phyloP scores from a whole-genome alignment of 1,139 yeast species.

The Kodamaea plutei region DNA sequence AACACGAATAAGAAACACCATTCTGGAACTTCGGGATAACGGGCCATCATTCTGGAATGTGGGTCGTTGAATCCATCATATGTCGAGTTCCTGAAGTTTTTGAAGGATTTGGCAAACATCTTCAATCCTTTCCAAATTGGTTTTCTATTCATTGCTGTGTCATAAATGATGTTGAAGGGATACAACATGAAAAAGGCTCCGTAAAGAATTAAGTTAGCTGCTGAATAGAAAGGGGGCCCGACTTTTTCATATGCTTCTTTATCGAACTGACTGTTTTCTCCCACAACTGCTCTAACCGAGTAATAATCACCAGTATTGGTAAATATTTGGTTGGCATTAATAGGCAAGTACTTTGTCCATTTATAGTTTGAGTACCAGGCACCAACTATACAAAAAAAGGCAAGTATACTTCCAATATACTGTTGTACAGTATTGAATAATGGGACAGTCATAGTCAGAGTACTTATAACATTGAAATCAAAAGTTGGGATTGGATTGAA shows the following conservation, averaged over 20 bases:
- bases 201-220: constrained; percentile 20
- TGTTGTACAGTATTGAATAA: constrained; percentile 10
- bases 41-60: constrained; percentile 11
- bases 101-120: constrained; percentile 5
- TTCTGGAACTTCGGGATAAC: constrained; percentile 16
- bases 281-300: constrained; percentile 9
- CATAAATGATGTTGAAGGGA: constrained; percentile 13
- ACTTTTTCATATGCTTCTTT: constrained; percentile 14
- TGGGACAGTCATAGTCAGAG: constrained; percentile 10
- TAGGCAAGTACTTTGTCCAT: constrained; percentile 15
- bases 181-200: constrained; percentile 15
- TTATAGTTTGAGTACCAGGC: constrained; percentile 13
- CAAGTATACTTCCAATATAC: constrained; percentile 12
- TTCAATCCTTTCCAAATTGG: constrained; percentile 8
- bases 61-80: constrained; percentile 15
- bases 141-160: constrained; percentile 6
- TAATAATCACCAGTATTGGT: constrained; percentile 13
- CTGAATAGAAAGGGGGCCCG: constrained; percentile 41
- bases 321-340: constrained; percentile 11
- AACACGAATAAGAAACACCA: constrained; percentile 11
- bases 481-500: constrained; percentile 16
- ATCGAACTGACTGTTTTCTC: constrained; percentile 10
- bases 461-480: constrained; percentile 15
- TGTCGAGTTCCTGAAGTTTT: constrained; percentile 8
- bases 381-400: constrained; percentile 11